phyloP scores from a whole-genome alignment of 352 stramenopile genomes.

The Pythium aquatile region DNA sequence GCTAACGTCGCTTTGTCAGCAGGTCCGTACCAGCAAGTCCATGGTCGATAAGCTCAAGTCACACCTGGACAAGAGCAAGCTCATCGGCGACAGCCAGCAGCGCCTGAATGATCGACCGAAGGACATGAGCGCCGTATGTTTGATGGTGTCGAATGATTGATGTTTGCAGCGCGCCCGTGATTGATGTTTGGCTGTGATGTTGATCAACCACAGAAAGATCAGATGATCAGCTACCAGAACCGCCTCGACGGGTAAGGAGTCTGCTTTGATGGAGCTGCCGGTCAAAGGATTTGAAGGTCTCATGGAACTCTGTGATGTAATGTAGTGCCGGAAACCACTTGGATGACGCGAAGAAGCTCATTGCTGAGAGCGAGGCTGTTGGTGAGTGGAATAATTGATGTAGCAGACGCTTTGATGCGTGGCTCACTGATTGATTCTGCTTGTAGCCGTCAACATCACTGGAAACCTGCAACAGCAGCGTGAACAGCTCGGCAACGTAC shows the following conservation, averaged over 20 bases:
- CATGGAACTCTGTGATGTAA: not conserved
- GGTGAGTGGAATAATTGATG: conserved; percentile 24
- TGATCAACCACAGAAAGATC: conserved; percentile 42
- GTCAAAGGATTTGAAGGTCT: not conserved
- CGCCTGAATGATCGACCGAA: conserved; percentile 45
- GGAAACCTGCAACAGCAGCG: conserved; percentile 62
- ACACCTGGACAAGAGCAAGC: conserved; percentile 69
- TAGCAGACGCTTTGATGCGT: not conserved
- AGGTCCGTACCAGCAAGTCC: conserved; percentile 81
- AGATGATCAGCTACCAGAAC: conserved; percentile 71
- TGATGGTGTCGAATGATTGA: not conserved
- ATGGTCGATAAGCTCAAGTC: conserved; percentile 87
- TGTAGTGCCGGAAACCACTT: conserved; percentile 69
- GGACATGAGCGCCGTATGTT: conserved; percentile 37
- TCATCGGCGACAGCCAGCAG: conserved; percentile 73
- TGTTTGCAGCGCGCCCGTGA: not conserved
- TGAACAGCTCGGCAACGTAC: conserved; percentile 73
- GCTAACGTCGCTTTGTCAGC: not conserved
- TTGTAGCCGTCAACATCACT: conserved; percentile 62
- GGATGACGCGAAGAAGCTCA: conserved; percentile 62
- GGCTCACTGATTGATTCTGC: not conserved
- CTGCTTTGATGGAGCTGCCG: not conserved
- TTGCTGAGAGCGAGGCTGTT: conserved; percentile 65
- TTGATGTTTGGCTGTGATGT: not conserved
- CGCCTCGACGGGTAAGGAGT: conserved; percentile 51